phyloP scores from a whole-genome alignment of 2,329 filamentous ascomycete species.

The Exophiala lecanii-corni region DNA sequence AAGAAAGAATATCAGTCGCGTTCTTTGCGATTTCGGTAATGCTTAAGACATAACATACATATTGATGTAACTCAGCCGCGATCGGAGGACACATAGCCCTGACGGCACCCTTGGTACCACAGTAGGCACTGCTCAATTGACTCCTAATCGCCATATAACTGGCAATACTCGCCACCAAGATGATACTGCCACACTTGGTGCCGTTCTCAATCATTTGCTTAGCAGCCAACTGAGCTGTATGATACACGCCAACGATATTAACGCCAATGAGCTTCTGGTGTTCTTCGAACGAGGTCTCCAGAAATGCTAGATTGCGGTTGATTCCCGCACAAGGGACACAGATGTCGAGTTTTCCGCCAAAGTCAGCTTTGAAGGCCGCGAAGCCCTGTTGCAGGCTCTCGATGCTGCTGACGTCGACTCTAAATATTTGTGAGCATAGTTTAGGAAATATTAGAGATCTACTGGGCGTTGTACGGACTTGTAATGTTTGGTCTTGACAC shows the following conservation, averaged over 20 bases:
- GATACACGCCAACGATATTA: conserved; percentile 45
- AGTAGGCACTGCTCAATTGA: conserved; percentile 46
- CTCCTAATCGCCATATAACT: conserved; percentile 48
- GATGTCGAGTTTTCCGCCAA: conserved; percentile 38
- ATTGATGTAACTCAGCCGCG: conserved; percentile 41
- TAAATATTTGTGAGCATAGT: too few species aligned
- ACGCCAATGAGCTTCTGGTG: conserved; percentile 40
- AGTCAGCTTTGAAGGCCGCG: conserved; percentile 32
- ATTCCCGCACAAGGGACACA: conserved; percentile 45
- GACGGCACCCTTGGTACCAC: conserved; percentile 46
- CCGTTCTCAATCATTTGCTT: conserved; percentile 49
- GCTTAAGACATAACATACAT: conserved; percentile 26
- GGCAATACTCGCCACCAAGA: conserved; percentile 52
- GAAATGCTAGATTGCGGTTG: conserved; percentile 41
- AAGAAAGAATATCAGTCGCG: too few species aligned
- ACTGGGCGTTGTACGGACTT: conserved; percentile 28
- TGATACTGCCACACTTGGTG: conserved; percentile 49
- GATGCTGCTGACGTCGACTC: conserved; percentile 38
- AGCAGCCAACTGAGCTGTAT: conserved; percentile 46
- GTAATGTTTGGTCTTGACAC: conserved; percentile 42
- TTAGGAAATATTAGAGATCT: too few species aligned
- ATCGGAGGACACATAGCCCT: conserved; percentile 45
- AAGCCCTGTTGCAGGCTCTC: conserved; percentile 33
- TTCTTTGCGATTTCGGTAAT: too few species aligned
- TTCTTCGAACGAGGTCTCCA: conserved; percentile 42